Conservation (phyloP, 805 yeast genomes). For the Debaryomyces tyrocola region DNA sequence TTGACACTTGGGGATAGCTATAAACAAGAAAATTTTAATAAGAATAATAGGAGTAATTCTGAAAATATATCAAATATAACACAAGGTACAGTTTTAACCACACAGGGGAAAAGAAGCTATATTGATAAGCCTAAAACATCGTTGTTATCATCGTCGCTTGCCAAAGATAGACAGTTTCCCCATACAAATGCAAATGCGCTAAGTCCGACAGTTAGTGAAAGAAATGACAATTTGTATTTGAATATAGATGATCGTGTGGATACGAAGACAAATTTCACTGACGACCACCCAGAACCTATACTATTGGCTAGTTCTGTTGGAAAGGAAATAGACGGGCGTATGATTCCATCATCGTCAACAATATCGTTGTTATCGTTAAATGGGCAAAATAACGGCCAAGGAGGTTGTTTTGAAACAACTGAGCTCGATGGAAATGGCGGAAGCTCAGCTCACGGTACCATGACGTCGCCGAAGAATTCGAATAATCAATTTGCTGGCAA, state of each 20-base stretch:
- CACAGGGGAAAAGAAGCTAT: no score
- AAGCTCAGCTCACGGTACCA: no score
- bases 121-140: constrained; percentile 14
- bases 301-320: constrained; percentile 45
- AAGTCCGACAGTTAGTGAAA: not conserved
- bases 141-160: constrained; percentile 27
- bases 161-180: constrained; percentile 16
- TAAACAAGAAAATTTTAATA: not conserved
- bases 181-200: not conserved
- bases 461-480: constrained; percentile 2
- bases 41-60: not conserved
- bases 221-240: constrained; percentile 6
- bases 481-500: not conserved
- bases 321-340: constrained; percentile 36
- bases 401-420: not conserved
- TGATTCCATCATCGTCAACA: constrained; percentile 44
- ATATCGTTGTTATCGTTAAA: constrained; percentile 40
- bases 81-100: no score
- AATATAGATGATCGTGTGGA: constrained; percentile 13
- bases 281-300: constrained; percentile 47
- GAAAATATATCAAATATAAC: no score
- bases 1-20: constrained; percentile 8
- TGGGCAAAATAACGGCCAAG: constrained; percentile 12
- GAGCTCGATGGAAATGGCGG: not conserved
- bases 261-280: constrained; percentile 10